These are phyloP conservation scores for Salvia hispanica DNA, from an alignment of 257 asterid genomes.

Conservation along the genomic window DNA sequence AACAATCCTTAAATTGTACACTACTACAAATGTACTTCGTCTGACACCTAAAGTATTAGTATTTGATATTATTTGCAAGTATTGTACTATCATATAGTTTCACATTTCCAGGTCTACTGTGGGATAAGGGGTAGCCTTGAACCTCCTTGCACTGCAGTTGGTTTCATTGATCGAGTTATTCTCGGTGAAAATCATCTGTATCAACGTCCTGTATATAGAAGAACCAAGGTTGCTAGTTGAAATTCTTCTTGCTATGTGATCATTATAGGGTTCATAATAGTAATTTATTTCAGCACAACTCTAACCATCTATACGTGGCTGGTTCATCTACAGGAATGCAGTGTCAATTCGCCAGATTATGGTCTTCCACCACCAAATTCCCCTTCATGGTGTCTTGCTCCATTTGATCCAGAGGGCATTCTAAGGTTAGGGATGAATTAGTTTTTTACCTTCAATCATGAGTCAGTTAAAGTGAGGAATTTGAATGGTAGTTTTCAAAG, in stretches of 20 bases:
- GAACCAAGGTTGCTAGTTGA: slow-evolving; percentile 63
- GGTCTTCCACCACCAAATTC: slow-evolving; percentile 80
- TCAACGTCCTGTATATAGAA: slow-evolving; percentile 83
- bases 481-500: not conserved
- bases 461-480: not conserved
- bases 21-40: no score
- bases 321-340: slow-evolving; percentile 65
- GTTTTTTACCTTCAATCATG: slow-evolving; percentile 15
- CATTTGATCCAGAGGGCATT: slow-evolving; percentile 94
- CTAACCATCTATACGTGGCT: not conserved
- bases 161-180: slow-evolving; percentile 71
- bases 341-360: slow-evolving; percentile 84
- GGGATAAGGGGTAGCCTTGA: slow-evolving; percentile 77
- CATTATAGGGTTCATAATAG: slow-evolving; percentile 9
- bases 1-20: not conserved
- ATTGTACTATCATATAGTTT: slow-evolving; percentile 1
- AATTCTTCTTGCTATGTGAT: slow-evolving; percentile 6
- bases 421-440: slow-evolving; percentile 55
- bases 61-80: slow-evolving; percentile 19
- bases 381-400: slow-evolving; percentile 93
- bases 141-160: slow-evolving; percentile 95
- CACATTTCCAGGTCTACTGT: slow-evolving; percentile 68
- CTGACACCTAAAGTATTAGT: not conserved
- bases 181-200: slow-evolving; percentile 85
- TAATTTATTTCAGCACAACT: not conserved